Base-by-base conservation (phyloP, 192 early-diverging fungal species). In the Lobosporangium transversale region DNA sequence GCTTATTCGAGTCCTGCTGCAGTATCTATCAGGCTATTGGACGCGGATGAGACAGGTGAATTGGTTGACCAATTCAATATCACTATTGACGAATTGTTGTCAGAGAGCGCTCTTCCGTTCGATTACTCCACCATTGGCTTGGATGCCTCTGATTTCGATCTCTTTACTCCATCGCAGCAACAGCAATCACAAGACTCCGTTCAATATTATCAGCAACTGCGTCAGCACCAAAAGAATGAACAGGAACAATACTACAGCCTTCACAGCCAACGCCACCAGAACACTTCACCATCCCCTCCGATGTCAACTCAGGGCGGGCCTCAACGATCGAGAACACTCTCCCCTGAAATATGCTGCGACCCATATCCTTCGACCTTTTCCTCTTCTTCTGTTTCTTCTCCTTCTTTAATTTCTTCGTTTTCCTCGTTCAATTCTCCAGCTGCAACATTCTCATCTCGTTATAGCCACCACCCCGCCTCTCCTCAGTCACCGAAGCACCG, bases 41-140 rank as follows among this genome's bases (percentile, higher is more conserved):
- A 69, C 10, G 5, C 31, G 0, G 67, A 44, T 12, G 62, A 65
- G 30, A 51, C 67, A 20, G 51, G 61, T 26, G 67, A 69, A 26
- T 45, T 69, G 37, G 67, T 24, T 10, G 51, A 53, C 21, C 18
- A 50, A 31, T 69, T 69, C 42, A 59, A 69, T 27, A 65, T 65
- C 24, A 55, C 51, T 0, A 69, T 69, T n/a, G 67, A 69, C 10
- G 67, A 69, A 10, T 42, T 69, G 30, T 51, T 69, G 4, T 52
- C 58, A 3, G 58, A 51, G 8, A 53, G 53, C 11, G 35, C 48
- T 20, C 20, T 51, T 36, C 4, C 48, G 15, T 51, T 51, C 36
- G 5, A 48, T 1, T 37, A 51, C 29, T 15, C 43, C 0, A 21
- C 43, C 0, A 9, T 42, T 26, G 37, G 24, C 20, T 42, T 30